phyloP scores from a whole-genome alignment of 495 filamentous ascomycete genomes.

The Xylaria scruposa region DNA sequence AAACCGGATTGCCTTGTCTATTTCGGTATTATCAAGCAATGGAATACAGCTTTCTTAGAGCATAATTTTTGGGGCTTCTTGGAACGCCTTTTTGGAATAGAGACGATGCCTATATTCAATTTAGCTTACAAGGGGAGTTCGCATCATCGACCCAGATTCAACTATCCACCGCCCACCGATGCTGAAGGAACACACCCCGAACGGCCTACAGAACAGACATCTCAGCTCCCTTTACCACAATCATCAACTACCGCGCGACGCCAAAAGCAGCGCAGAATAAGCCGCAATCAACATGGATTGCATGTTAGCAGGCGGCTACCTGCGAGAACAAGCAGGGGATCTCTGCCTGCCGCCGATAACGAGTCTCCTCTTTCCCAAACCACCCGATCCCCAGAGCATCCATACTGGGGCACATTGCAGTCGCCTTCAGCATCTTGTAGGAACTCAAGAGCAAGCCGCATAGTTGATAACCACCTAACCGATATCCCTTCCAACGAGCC shows the following conservation, averaged over 20 bases:
- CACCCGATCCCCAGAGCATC: slow-evolving; percentile 33
- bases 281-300: slow-evolving; percentile 38
- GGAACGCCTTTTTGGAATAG: slow-evolving; percentile 46
- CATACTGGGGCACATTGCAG: slow-evolving; percentile 38
- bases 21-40: slow-evolving; percentile 19
- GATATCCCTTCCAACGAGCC: slow-evolving; percentile 14
- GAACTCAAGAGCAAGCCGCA: slow-evolving; percentile 3
- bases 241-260: slow-evolving; percentile 28
- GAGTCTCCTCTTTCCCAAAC: slow-evolving; percentile 27
- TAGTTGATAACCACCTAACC: background rate
- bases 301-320: slow-evolving; percentile 40
- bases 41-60: slow-evolving; percentile 36
- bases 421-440: slow-evolving; percentile 27
- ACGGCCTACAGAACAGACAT: slow-evolving; percentile 46
- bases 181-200: slow-evolving; percentile 37
- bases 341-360: slow-evolving; percentile 21
- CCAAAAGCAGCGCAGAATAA: slow-evolving; percentile 40
- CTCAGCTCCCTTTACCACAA: slow-evolving; percentile 43
- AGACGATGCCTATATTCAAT: slow-evolving; percentile 55
- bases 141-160: slow-evolving; percentile 50
- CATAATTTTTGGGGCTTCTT: slow-evolving; percentile 39
- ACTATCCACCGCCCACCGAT: slow-evolving; percentile 36
- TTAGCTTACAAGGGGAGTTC: slow-evolving; percentile 59
- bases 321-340: slow-evolving; percentile 30
- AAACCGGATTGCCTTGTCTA: slow-evolving; percentile 2